These are phyloP conservation scores for Venturiaceae sp. DNA, from an alignment of 2,329 filamentous ascomycete species.

Conservation along the genomic window DNA sequence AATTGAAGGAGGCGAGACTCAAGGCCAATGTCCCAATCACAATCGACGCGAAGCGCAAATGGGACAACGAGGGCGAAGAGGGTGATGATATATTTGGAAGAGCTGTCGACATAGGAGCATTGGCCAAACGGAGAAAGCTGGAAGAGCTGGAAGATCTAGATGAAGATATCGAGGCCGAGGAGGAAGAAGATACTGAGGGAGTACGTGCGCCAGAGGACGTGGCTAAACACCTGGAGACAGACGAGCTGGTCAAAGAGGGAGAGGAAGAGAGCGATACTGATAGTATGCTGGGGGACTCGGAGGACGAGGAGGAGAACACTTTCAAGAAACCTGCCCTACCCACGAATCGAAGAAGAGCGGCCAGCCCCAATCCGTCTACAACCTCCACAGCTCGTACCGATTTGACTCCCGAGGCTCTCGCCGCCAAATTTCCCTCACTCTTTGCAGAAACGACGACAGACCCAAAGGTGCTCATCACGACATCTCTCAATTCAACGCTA, in stretches of 20 bases:
- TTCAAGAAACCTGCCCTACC: constrained; percentile 21
- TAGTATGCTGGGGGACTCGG: constrained; percentile 59
- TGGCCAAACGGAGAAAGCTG: constrained; percentile 33
- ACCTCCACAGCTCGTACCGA: constrained; percentile 48
- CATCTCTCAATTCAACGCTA: constrained; percentile 77
- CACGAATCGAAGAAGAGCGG: constrained; percentile 39
- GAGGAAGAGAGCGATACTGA: constrained; percentile 54
- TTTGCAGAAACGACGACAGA: constrained; percentile 45
- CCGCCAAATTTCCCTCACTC: constrained; percentile 50
- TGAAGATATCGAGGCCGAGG: constrained; percentile 19
- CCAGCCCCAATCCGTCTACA: constrained; percentile 44
- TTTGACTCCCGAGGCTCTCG: constrained; percentile 50
- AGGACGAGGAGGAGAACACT: constrained; percentile 45
- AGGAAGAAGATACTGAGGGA: constrained; percentile 15
- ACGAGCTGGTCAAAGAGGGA: constrained; percentile 16
- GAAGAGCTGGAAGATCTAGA: constrained; percentile 18
- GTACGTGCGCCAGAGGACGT: constrained; percentile 31
- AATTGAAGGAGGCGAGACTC: constrained; percentile 61
- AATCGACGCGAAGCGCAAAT: constrained; percentile 79
- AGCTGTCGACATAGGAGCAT: constrained; percentile 33
- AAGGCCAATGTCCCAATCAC: constrained; percentile 71
- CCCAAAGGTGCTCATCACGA: constrained; percentile 89
- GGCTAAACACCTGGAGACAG: constrained; percentile 24
- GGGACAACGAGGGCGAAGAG: constrained; percentile 58
- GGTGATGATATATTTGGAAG: constrained; percentile 32